A percentile compares a stretch with the other conserved stretches of the same genome.
phyloP scores from a whole-genome alignment of 257 asterid species.

The Solanum ossicruentum region DNA sequence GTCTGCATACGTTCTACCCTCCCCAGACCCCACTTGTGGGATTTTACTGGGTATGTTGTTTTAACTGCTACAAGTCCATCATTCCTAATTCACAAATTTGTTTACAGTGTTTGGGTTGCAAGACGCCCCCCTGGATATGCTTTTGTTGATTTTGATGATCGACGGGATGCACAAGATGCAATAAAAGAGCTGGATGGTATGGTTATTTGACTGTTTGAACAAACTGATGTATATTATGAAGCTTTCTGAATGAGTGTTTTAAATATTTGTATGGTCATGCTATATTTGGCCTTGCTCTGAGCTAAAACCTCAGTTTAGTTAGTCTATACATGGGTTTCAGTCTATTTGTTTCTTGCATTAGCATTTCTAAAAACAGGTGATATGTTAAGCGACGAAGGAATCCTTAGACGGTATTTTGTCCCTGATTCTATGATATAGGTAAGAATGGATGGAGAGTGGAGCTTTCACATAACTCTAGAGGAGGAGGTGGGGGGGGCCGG shows the following conservation, averaged over 20 bases:
- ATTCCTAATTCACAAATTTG: not conserved
- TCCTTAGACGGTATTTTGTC: not conserved
- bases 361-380: not conserved
- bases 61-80: not conserved
- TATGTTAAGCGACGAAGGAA: not conserved
- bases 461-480: constrained; percentile 84
- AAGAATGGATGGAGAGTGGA: constrained; percentile 98
- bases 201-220: not conserved
- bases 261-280: not conserved
- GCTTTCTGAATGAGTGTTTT: not conserved
- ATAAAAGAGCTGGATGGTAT: constrained; percentile 74
- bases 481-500: constrained; percentile 47
- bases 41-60: no score
- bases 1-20: no score
- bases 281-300: not conserved
- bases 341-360: not conserved
- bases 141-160: constrained; percentile 82
- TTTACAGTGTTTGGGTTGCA: constrained; percentile 94
- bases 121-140: constrained; percentile 96
- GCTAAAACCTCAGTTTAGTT: not conserved
- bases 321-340: not conserved
- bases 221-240: not conserved
- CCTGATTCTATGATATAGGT: constrained; percentile 27
- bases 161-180: constrained; percentile 91
- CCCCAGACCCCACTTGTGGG: no score